A percentile compares a stretch with the other conserved stretches of the same genome.
Conservation (phyloP, 2,329 filamentous ascomycete genomes). For the Aspergillus carbonarius region DNA sequence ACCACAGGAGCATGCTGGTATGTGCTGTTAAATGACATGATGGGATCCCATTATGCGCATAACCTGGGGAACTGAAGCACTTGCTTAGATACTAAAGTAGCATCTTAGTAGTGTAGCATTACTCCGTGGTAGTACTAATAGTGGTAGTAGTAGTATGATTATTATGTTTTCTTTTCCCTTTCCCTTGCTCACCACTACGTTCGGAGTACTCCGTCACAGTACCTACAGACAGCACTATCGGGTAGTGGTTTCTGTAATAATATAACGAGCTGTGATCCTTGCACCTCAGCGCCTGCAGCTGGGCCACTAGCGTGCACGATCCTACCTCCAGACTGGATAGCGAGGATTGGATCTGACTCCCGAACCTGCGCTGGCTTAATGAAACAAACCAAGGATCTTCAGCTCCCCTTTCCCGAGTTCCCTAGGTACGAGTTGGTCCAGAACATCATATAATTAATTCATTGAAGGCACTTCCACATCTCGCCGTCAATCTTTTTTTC, state of each 20-base stretch:
- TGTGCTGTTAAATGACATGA: background rate
- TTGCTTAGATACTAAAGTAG: background rate
- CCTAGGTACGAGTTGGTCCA: background rate
- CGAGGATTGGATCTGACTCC: background rate
- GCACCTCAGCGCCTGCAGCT: background rate
- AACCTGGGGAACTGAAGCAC: background rate
- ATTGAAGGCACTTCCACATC: background rate
- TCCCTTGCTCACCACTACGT: background rate
- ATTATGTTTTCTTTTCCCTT: too few relatives aligned
- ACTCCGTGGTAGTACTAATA: too few relatives aligned
- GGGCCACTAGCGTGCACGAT: constrained; percentile 11
- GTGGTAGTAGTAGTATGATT: too few relatives aligned
- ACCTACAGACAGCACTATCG: background rate
- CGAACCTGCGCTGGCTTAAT: background rate
- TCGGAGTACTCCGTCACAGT: background rate
- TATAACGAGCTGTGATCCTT: constrained; percentile 3
- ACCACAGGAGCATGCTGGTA: background rate
- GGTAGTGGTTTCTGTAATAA: background rate
- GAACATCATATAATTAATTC: background rate
- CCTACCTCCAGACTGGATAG: background rate
- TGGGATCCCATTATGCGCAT: background rate
- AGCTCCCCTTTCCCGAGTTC: background rate
- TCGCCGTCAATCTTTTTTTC: background rate
- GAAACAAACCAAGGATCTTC: constrained; percentile 1
- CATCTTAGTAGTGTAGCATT: background rate